Percentiles rank a stretch among this genome's conserved stretches.
Evolutionary conservation across 805 yeast species (phyloP).

Genomic region (Danielozyma ontarioensis): DNA sequence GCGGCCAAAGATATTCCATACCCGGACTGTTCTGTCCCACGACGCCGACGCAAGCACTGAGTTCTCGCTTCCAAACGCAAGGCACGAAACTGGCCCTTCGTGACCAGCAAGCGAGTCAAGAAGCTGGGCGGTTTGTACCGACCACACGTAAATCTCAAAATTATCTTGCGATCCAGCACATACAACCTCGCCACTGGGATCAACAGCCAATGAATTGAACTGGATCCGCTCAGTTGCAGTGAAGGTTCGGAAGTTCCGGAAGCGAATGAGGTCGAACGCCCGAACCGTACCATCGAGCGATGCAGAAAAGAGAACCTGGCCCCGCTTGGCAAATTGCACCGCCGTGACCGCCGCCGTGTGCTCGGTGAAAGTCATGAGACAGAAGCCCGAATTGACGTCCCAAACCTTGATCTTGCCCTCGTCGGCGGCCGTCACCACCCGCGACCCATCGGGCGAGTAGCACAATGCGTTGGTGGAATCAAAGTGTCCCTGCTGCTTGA

Average conservation of each 20-base stretch:
- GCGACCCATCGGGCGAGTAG: conserved; percentile 92
- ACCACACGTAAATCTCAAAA: conserved; percentile 92
- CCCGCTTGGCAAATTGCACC: conserved; percentile 80
- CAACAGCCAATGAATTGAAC: conserved; percentile 86
- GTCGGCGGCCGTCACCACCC: conserved; percentile 89
- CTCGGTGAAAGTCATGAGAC: conserved; percentile 86
- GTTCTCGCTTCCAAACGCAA: conserved; percentile 79
- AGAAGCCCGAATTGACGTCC: conserved; percentile 91
- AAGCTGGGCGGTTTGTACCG: conserved; percentile 91
- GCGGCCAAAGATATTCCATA: conserved; percentile 91
- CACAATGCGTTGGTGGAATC: conserved; percentile 80
- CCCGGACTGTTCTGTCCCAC: conserved; percentile 92
- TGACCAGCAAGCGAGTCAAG: conserved; percentile 88
- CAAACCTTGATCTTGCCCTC: conserved; percentile 96
- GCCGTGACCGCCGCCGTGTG: conserved; percentile 87
- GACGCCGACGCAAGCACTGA: conserved; percentile 81
- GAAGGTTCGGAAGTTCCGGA: conserved; percentile 90
- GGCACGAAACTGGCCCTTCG: conserved; percentile 88
- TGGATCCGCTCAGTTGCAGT: conserved; percentile 88
- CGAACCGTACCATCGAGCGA: conserved; percentile 95
- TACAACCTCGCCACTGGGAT: conserved; percentile 94
- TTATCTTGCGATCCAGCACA: conserved; percentile 91
- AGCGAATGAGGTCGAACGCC: conserved; percentile 94
- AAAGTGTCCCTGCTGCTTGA: conserved; percentile 96
- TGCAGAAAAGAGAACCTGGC: conserved; percentile 86